Conservation (phyloP, 2,329 filamentous ascomycete species). For the Fonsecaea erecta region DNA sequence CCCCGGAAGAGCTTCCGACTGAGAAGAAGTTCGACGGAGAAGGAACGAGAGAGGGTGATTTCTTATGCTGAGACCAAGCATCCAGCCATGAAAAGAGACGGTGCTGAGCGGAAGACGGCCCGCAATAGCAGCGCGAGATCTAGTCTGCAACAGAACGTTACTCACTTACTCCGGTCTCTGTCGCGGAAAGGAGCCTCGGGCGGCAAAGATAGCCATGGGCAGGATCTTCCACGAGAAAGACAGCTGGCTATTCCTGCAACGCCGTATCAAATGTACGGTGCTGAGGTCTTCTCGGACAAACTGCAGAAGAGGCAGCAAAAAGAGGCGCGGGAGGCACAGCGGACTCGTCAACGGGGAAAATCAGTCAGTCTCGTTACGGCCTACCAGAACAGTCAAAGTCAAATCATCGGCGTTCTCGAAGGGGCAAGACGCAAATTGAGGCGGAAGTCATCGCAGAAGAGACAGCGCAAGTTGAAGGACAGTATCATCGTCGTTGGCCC, state of each 20-base stretch:
- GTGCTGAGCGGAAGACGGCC: conserved; percentile 5
- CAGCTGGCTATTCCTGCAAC: conserved; percentile 45
- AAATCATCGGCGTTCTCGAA: conserved; percentile 39
- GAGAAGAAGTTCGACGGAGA: conserved; percentile 5
- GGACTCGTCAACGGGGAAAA: conserved; percentile 17
- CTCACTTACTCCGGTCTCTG: conserved; percentile 24
- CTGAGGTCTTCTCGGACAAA: conserved; percentile 44
- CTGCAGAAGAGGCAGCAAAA: conserved; percentile 29
- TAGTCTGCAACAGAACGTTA: conserved; percentile 31
- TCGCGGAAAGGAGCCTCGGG: conserved; percentile 16
- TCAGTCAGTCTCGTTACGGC: conserved; percentile 25
- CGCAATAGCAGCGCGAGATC: conserved; percentile 20
- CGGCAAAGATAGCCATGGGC: not conserved
- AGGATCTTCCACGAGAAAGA: conserved; percentile 24
- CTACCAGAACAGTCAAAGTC: conserved; percentile 33
- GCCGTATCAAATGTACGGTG: conserved; percentile 46
- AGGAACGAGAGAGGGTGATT: conserved; percentile 40
- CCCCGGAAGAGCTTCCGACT: conserved; percentile 4
- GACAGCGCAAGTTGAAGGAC: conserved; percentile 46
- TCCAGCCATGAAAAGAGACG: conserved; percentile 20
- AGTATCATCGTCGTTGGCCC: conserved; percentile 49
- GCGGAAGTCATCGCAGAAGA: conserved; percentile 43
- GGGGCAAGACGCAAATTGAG: conserved; percentile 44
- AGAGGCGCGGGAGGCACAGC: conserved; percentile 16
- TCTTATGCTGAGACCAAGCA: conserved; percentile 24